Conservation (phyloP, 352 stramenopile genomes). For the Phytophthora pluvialis region DNA sequence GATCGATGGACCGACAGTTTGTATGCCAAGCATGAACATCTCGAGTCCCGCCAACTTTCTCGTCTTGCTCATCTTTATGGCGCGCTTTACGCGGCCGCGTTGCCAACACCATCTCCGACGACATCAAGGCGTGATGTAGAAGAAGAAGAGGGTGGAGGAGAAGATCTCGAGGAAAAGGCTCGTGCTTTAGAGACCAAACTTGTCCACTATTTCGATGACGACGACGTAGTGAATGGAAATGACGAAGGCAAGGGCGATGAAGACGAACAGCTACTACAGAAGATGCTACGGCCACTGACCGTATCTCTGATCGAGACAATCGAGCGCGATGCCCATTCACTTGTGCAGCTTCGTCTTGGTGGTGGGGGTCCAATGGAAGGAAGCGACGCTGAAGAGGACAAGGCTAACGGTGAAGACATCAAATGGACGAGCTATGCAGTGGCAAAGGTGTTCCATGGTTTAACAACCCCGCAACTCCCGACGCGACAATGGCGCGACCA, state of each 20-base stretch:
- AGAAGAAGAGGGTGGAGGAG: constrained; percentile 23
- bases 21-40: constrained; percentile 62
- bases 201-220: constrained; percentile 71
- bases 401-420: constrained; percentile 20
- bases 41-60: constrained; percentile 64
- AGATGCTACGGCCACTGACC: constrained; percentile 58
- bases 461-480: constrained; percentile 70
- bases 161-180: constrained; percentile 39
- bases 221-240: constrained; percentile 20
- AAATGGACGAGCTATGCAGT: constrained; percentile 75
- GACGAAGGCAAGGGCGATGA: constrained; percentile 24
- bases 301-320: constrained; percentile 56
- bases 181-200: constrained; percentile 54
- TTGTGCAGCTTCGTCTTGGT: constrained; percentile 41
- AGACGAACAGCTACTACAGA: constrained; percentile 45
- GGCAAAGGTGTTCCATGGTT: constrained; percentile 79
- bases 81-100: constrained; percentile 49
- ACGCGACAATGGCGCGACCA: constrained; percentile 69
- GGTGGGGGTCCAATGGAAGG: constrained; percentile 12
- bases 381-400: constrained; percentile 25
- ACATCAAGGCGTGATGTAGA: constrained; percentile 7
- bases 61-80: constrained; percentile 65
- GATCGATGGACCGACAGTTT: constrained; percentile 49
- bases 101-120: constrained; percentile 26
- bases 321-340: constrained; percentile 53